Base-by-base conservation (phyloP, 2,329 filamentous ascomycete species). In the Camptophora hylomeconis region DNA sequence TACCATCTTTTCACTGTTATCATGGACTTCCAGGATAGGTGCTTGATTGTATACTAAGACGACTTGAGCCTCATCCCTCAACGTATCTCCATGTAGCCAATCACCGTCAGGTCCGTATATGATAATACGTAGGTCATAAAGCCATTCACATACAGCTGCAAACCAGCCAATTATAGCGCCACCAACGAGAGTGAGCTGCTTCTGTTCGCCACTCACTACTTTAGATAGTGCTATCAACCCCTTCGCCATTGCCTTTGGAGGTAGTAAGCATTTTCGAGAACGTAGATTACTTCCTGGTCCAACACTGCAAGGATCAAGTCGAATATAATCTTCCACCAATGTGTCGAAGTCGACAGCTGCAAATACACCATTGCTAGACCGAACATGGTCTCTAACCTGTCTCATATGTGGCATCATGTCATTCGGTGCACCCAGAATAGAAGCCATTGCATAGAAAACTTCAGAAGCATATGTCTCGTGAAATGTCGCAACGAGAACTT, bases 121-220 rank as follows among this genome's bases (percentile, higher is more conserved):
- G 13, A 26, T 26, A 7, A 43, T 33, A 5, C 30, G 37, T 9
- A 43, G 36, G 17, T 36, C 40, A 31, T 36, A 43, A n/a, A 41
- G 32, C 33, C 32, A 40, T 20, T 43, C 40, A 7, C 32, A 32
- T 4, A 41, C 20, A 5, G 40, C 38, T n/a, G 31, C 40, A 24
- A 43, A 30, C 40, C 40, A 43, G 13, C 36, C 35, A 18, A 41
- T 37, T 19, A 41, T 26, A 5, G 23, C 38, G 9, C 40, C 38
- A 12, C 40, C 40, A 3, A 32, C 36, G 20, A 41, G 31, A 9
- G 38, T 38, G 11, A 41, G 32, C 12, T 34, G 23, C 18, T 31
- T 32, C 12, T 29, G 28, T n/a, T 39, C 25, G 2, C 38, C 38
- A 5, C 27, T 26, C 4, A 36, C 39, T 20, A 43, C 31, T 17